phyloP scores from a whole-genome alignment of 2,329 filamentous ascomycete genomes.

The Pseudogymnoascus sp. region DNA sequence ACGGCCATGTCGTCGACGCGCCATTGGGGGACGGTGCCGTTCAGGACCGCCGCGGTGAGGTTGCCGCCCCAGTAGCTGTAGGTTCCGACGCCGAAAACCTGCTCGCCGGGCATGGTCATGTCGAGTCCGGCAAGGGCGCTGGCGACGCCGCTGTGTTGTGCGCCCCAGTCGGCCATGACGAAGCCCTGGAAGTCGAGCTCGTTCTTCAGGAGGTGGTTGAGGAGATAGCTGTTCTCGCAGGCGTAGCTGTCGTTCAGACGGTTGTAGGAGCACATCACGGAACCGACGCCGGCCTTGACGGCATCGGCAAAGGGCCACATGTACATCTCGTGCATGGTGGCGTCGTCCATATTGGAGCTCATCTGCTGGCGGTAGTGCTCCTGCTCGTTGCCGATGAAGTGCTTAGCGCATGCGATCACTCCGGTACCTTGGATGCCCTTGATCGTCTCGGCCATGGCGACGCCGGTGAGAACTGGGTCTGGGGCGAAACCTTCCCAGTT shows the following conservation, averaged over 20 bases:
- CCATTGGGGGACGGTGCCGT: slow-evolving; percentile 81
- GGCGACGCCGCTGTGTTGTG: slow-evolving; percentile 60
- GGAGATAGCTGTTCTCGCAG: slow-evolving; percentile 69
- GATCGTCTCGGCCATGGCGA: slow-evolving; percentile 63
- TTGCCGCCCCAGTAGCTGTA: slow-evolving; percentile 65
- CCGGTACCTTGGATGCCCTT: slow-evolving; percentile 74
- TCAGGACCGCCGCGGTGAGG: slow-evolving; percentile 76
- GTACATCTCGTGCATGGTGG: slow-evolving; percentile 53
- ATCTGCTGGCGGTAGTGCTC: slow-evolving; percentile 33
- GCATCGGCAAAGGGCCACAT: slow-evolving; percentile 48
- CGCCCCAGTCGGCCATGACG: slow-evolving; percentile 72
- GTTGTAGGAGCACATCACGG: slow-evolving; percentile 79
- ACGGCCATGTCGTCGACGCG: slow-evolving; percentile 87
- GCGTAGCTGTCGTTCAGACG: slow-evolving; percentile 72
- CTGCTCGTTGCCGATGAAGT: slow-evolving; percentile 65
- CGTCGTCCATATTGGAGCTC: slow-evolving; percentile 46
- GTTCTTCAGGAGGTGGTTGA: slow-evolving; percentile 69
- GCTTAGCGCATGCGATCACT: slow-evolving; percentile 76
- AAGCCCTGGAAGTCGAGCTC: slow-evolving; percentile 78
- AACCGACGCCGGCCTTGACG: slow-evolving; percentile 65
- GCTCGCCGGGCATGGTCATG: slow-evolving; percentile 86
- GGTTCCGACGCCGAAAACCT: slow-evolving; percentile 58
- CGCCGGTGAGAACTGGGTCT: slow-evolving; percentile 67
- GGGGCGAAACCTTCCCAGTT: slow-evolving; percentile 61
- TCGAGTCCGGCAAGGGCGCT: slow-evolving; percentile 66